These are phyloP conservation scores for Aphelidium insulamus DNA, from an alignment of 371 early-diverging fungal genomes.

Conservation along the genomic window DNA sequence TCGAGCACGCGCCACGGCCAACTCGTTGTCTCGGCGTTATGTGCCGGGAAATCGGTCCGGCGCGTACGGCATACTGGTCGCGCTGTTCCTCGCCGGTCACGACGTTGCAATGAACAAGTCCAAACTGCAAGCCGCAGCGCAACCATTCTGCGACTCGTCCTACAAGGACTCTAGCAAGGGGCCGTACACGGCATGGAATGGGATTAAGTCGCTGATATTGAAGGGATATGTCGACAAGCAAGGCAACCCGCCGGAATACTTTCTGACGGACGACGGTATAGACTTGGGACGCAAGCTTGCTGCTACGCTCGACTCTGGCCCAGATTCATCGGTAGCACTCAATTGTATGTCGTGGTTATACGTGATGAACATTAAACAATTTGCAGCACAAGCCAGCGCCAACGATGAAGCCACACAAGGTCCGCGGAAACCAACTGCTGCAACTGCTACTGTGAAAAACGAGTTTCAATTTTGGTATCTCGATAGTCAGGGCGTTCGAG, in stretches of 20 bases:
- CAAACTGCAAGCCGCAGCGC: conserved; percentile 31
- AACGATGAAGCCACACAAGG: no score
- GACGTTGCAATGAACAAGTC: conserved; percentile 17
- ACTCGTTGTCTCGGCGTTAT: no score
- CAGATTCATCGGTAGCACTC: background rate
- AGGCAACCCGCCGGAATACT: conserved; percentile 32
- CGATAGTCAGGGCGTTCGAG: no score
- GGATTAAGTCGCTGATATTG: conserved; percentile 39
- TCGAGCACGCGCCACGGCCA: no score
- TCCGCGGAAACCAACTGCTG: background rate
- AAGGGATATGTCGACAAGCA: conserved; percentile 40
- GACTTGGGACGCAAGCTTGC: conserved; percentile 27
- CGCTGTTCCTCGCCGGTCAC: conserved; percentile 17
- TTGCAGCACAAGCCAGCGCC: no score
- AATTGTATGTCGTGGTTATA: background rate
- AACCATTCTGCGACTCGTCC: conserved; percentile 36
- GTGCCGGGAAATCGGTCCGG: conserved; percentile 62
- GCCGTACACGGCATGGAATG: conserved; percentile 49
- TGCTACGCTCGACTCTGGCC: conserved; percentile 1
- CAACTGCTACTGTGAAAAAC: no score
- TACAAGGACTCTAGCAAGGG: conserved; percentile 23
- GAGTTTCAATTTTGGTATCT: no score
- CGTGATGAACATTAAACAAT: no score
- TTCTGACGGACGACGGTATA: conserved; percentile 48
- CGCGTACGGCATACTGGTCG: conserved; percentile 61